Conservation (phyloP, 1,284 basidiomycete species). For the Sporisorium graminicola region DNA sequence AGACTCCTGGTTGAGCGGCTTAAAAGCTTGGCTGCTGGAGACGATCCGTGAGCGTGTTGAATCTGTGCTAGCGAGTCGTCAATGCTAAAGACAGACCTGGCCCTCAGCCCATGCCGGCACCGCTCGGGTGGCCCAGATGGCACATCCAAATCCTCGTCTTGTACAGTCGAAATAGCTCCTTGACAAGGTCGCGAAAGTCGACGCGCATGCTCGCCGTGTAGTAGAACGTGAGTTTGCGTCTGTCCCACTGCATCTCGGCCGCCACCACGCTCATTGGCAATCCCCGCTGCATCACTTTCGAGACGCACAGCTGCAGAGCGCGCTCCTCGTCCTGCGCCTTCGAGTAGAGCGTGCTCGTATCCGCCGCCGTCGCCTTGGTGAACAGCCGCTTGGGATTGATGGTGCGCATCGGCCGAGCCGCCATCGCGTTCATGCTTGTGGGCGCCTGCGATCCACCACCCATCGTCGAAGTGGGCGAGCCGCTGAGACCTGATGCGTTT, state of each 20-base stretch:
- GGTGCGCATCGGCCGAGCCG: slow-evolving; percentile 49
- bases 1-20: too few relatives aligned
- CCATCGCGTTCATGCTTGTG: not conserved
- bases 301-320: slow-evolving; percentile 89
- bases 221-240: slow-evolving; percentile 97
- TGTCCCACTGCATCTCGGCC: slow-evolving; percentile 90
- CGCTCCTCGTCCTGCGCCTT: slow-evolving; percentile 87
- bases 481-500: slow-evolving; percentile 22
- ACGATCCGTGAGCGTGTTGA: not conserved
- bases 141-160: slow-evolving; percentile 66
- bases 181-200: slow-evolving; percentile 94
- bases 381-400: slow-evolving; percentile 91
- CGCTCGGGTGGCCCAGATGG: slow-evolving; percentile 55
- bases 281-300: slow-evolving; percentile 79
- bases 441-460: not conserved
- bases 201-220: slow-evolving; percentile 95
- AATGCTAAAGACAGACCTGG: not conserved
- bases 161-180: slow-evolving; percentile 83
- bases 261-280: slow-evolving; percentile 98
- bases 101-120: slow-evolving; percentile 38
- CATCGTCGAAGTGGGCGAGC: slow-evolving; percentile 28
- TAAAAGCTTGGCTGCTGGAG: not conserved
- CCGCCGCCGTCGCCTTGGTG: slow-evolving; percentile 86
- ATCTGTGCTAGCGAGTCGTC: not conserved
- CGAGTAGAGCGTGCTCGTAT: slow-evolving; percentile 72